Conservation (phyloP, 768 basidiomycete genomes). For the Amyloporia xantha region DNA sequence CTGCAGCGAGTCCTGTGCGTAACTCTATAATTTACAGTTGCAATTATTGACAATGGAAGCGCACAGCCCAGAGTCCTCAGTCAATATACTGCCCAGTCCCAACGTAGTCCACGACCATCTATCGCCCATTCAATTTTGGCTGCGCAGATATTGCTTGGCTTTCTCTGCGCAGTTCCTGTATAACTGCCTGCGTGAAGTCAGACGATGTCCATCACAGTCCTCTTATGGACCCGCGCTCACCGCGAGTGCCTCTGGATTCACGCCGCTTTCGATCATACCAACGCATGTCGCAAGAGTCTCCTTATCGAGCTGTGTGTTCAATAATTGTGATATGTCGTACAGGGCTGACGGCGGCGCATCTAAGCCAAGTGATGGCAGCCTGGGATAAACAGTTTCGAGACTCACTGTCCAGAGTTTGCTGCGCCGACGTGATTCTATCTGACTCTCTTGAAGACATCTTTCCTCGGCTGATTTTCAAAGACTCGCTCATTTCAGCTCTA, state of each 20-base stretch:
- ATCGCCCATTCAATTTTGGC: constrained; percentile 24
- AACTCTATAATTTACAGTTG: too few species aligned
- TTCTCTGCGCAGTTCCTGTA: constrained; percentile 78
- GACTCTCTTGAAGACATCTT: constrained; percentile 45
- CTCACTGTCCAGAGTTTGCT: constrained; percentile 9
- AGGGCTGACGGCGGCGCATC: constrained; percentile 52
- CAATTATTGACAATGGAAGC: too few species aligned
- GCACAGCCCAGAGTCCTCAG: too few species aligned
- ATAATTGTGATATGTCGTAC: constrained; percentile 79
- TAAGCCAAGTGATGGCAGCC: too few species aligned
- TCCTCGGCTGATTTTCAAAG: neutral
- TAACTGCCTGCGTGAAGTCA: constrained; percentile 66
- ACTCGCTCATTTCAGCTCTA: too few species aligned
- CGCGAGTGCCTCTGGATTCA: constrained; percentile 88
- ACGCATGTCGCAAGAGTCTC: constrained; percentile 91
- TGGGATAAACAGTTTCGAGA: too few species aligned
- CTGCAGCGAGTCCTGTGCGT: too few species aligned
- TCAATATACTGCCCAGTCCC: too few species aligned
- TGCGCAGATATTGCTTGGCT: constrained; percentile 36
- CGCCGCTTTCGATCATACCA: constrained; percentile 86
- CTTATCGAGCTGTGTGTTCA: constrained; percentile 84
- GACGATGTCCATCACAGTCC: too few species aligned
- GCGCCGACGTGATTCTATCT: constrained; percentile 41
- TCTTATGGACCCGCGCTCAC: constrained; percentile 37
- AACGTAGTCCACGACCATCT: too few species aligned